phyloP scores from a whole-genome alignment of 1,284 basidiomycete genomes.

The Fomes fomentarius region DNA sequence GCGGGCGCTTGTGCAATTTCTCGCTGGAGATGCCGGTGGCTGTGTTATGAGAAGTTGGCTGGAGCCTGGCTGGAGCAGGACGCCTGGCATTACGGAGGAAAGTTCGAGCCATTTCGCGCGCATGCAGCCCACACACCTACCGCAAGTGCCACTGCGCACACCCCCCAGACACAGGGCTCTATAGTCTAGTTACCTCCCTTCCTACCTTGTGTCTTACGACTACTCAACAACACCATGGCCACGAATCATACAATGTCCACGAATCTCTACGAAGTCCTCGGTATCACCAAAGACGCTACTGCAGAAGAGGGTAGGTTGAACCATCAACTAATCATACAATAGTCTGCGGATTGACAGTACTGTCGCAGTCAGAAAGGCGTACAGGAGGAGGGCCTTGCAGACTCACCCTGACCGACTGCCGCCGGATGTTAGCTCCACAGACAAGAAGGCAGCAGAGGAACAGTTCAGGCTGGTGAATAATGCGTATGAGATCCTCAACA shows the following conservation, averaged over 20 bases:
- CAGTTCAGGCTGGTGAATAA: constrained; percentile 53
- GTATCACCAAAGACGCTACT: constrained; percentile 41
- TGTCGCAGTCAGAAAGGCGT: constrained; percentile 49
- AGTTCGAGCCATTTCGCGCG: constrained; percentile 12
- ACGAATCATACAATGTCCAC: constrained; percentile 50
- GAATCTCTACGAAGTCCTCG: constrained; percentile 59
- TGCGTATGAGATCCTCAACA: constrained; percentile 52
- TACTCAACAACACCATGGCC: no score
- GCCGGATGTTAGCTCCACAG: constrained; percentile 37
- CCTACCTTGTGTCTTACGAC: constrained; percentile 2
- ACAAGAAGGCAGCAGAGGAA: constrained; percentile 48
- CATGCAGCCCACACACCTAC: neutral
- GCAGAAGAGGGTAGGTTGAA: constrained; percentile 42
- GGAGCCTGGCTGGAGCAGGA: no score
- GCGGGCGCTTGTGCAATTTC: no score
- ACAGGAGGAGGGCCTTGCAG: constrained; percentile 46
- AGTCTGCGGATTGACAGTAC: neutral
- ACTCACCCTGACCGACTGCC: constrained; percentile 55
- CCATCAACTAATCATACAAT: neutral
- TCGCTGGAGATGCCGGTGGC: no score
- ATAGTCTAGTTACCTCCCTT: neutral
- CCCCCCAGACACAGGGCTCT: neutral
- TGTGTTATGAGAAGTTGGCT: no score
- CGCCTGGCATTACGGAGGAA: no score
- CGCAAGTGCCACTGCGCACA: neutral